Evolutionary conservation across 2,329 filamentous ascomycete genomes (phyloP), one percentile per base, ranked within the genome.

Genomic region (Fusarium nygamai): DNA sequence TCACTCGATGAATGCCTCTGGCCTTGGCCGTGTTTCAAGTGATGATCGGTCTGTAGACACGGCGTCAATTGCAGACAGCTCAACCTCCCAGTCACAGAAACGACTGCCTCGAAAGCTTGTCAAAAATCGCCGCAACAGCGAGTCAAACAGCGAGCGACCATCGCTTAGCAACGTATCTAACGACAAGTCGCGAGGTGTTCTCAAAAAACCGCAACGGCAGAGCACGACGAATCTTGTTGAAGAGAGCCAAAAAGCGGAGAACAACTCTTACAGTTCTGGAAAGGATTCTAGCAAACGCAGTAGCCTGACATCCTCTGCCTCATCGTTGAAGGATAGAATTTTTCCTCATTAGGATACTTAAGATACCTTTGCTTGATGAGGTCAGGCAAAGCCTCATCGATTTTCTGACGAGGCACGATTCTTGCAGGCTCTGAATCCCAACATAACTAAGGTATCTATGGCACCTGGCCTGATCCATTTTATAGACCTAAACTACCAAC

Each of bases 61-160:
- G 22, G 76, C 69, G 6, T 80, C 80, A 5, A 38, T 69, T n/a
- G 70, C 78, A 16, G 73, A 76, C 57, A 76, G 76, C 53, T 64
- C 70, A 24, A 67, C 67, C 19, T 67, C 74, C 29, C 72, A 76
- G 13, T 71, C 73, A 34, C 79, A 80, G 24, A 85, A 82, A 68
- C 79, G 82, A n/a, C 80, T 80, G 53, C 83, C 81, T 41, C 82
- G 81, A 59, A 86, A 86, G 73, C 78, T 86, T 39, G 83, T 80
- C 27, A 87, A 87, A 77, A 80, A 72, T 59, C 82, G 84, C 33
- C 81, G 79, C 33, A 83, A 76, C 67, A 84, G 80, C 74, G 84
- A 85, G 38, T 75, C 73, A 17, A 77, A 72, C 36, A 61, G 74
- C 27, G 83, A 85, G 59, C 83, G 79, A 62, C 54, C 74, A 24